A percentile compares a stretch with the other conserved stretches of the same genome.
phyloP scores from a whole-genome alignment of 1,284 basidiomycete species.

The Ustilago cynodontis region DNA sequence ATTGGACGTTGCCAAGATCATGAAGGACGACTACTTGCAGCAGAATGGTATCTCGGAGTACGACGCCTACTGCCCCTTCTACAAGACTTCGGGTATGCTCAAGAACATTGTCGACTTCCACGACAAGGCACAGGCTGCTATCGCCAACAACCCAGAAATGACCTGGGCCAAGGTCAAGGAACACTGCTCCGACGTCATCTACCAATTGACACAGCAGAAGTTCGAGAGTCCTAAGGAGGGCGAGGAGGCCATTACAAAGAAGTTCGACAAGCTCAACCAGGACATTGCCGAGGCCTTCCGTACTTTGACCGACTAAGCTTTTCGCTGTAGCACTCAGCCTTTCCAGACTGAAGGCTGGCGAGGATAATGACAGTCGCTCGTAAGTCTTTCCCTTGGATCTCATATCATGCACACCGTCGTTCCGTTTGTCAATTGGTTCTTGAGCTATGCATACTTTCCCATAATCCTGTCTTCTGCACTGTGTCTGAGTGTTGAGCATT shows the following conservation, averaged over 20 bases:
- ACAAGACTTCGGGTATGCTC: slow-evolving; percentile 85
- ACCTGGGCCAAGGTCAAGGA: slow-evolving; percentile 96
- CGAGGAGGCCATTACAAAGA: slow-evolving; percentile 63
- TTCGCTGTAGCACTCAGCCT: background rate
- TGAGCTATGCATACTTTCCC: background rate
- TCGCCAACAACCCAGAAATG: slow-evolving; percentile 81
- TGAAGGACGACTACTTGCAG: slow-evolving; percentile 95
- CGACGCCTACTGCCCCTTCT: slow-evolving; percentile 94
- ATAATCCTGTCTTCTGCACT: too few relatives aligned
- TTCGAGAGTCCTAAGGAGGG: slow-evolving; percentile 79
- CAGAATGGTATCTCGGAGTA: slow-evolving; percentile 99
- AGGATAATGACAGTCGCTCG: background rate
- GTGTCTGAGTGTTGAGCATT: too few relatives aligned
- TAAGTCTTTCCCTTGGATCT: background rate
- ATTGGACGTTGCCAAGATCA: slow-evolving; percentile 94
- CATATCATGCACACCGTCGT: slow-evolving; percentile 7
- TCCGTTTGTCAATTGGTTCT: slow-evolving; percentile 22
- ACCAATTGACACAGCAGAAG: slow-evolving; percentile 97
- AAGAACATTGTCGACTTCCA: slow-evolving; percentile 96
- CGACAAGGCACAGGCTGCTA: slow-evolving; percentile 82
- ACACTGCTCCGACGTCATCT: slow-evolving; percentile 86
- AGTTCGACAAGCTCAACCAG: slow-evolving; percentile 64
- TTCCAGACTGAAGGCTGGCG: background rate
- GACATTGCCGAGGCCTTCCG: slow-evolving; percentile 68
- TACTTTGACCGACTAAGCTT: slow-evolving; percentile 59